Evolutionary conservation across 306 rosid species (phyloP).

Genomic region (Datisca glomerata): DNA sequence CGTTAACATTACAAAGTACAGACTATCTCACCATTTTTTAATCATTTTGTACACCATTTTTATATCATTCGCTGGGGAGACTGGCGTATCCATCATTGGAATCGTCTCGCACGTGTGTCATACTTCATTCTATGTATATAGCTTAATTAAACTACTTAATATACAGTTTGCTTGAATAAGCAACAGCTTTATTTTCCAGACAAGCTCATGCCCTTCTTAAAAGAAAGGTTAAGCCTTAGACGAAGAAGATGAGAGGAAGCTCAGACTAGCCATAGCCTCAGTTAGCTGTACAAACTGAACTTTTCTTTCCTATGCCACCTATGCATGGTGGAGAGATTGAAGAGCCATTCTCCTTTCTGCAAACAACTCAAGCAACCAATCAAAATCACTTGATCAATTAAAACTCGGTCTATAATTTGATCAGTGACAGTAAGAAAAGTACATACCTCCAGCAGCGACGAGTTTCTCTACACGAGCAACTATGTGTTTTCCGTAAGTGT

Average conservation of each 20-base stretch:
- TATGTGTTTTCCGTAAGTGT: constrained; percentile 92
- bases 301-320: constrained; percentile 42
- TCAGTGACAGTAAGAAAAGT: neutral
- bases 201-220: constrained; percentile 28
- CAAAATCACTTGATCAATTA: no score
- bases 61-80: no score
- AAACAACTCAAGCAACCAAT: constrained; percentile 3
- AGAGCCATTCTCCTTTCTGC: constrained; percentile 97
- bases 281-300: constrained; percentile 95
- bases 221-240: constrained; percentile 13
- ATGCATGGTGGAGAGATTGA: constrained; percentile 68
- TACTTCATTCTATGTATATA: no score
- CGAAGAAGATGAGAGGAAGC: constrained; percentile 28
- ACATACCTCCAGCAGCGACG: constrained; percentile 96
- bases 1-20: no score
- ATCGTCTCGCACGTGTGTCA: no score
- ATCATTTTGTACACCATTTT: no score
- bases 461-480: constrained; percentile 98
- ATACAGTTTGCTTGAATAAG: no score
- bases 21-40: no score
- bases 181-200: no score
- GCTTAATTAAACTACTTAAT: no score
- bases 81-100: no score
- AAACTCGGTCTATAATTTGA: neutral
- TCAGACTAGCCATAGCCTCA: constrained; percentile 66